Base-by-base conservation (phyloP, 1,284 basidiomycete species). In the Meira nashicola region DNA sequence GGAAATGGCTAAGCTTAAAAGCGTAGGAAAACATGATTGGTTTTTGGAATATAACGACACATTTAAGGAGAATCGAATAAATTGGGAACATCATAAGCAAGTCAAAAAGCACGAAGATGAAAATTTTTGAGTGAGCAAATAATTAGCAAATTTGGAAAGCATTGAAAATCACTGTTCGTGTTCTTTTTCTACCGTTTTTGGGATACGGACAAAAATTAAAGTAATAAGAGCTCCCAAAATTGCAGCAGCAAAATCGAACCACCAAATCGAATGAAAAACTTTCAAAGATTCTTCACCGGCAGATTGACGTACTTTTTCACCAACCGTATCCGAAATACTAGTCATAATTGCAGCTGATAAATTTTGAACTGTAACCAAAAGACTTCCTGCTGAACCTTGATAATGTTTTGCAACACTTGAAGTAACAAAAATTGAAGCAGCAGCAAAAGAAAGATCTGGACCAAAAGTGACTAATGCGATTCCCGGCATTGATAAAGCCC, bases 351-450 rank as follows among this genome's bases (percentile, higher is more conserved):
- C 65, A 14, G 55, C 49, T 14, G 59, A 57, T n/a, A 66, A 33
- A 40, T 63, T 66, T 48, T 66, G 64, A 33, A 66, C 25, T n/a
- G 64, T 66, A 28, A 66, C 47, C n/a, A 66, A 46, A 10, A 66
- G 21, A 23, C 48, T 41, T 3, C 60, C 64, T 3, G 65, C 64
- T 14, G 63, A 39, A 40, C 64, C 64, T 64, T 66, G 64, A 51
- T 66, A 63, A 23, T 23, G 25, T 7, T 56, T 28, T 14, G 65
- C 38, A 8, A 66, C 64, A 39, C 21, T 28, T 12, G 43, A 46
- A 19, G 64, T 66, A 57, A 66, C 50, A 28, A 67, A 62, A 38
- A 66, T 62, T 8, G 61, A 60, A 14, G 64, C 59, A 33, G 64
- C 59, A 11, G 64, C 64, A 52, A 66, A 66, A 51, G 44, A 52